Percentiles rank a stretch among this genome's conserved stretches.
Conservation (phyloP, 2,329 filamentous ascomycete species). For the Kalmusia sp. region DNA sequence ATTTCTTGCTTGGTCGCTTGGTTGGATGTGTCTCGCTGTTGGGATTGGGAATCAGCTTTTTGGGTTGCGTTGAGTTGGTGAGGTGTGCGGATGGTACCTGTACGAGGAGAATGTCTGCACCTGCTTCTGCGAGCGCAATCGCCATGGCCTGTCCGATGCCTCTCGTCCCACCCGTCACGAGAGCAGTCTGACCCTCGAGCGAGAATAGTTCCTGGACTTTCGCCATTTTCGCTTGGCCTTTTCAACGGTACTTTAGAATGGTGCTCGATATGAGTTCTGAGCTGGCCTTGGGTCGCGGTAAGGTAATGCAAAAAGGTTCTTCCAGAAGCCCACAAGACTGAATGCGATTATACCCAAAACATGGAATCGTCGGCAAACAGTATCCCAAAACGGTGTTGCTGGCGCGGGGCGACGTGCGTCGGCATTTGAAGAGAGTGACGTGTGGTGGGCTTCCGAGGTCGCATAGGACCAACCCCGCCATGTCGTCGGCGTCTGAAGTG, state of each 20-base stretch:
- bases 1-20: conserved; percentile 66
- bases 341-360: background rate
- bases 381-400: background rate
- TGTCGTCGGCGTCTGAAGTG: conserved; percentile 34
- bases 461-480: conserved; percentile 31
- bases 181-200: conserved; percentile 57
- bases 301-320: background rate
- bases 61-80: background rate
- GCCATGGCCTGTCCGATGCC: conserved; percentile 61
- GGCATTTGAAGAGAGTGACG: conserved; percentile 14
- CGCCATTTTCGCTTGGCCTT: conserved; percentile 24
- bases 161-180: conserved; percentile 59
- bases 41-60: conserved; percentile 4
- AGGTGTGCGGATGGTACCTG: conserved; percentile 45
- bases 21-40: conserved; percentile 63
- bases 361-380: background rate
- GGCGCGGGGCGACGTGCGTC: conserved; percentile 13
- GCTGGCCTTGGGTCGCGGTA: background rate
- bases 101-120: conserved; percentile 58
- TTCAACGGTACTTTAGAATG: background rate
- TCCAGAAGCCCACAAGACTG: background rate
- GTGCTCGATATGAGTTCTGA: background rate
- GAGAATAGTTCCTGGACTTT: conserved; percentile 54
- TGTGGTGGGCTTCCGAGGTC: conserved; percentile 19
- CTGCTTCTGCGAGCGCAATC: conserved; percentile 58